phyloP scores from a whole-genome alignment of 2,329 filamentous ascomycete genomes.

The Emergomyces pasteurianus region DNA sequence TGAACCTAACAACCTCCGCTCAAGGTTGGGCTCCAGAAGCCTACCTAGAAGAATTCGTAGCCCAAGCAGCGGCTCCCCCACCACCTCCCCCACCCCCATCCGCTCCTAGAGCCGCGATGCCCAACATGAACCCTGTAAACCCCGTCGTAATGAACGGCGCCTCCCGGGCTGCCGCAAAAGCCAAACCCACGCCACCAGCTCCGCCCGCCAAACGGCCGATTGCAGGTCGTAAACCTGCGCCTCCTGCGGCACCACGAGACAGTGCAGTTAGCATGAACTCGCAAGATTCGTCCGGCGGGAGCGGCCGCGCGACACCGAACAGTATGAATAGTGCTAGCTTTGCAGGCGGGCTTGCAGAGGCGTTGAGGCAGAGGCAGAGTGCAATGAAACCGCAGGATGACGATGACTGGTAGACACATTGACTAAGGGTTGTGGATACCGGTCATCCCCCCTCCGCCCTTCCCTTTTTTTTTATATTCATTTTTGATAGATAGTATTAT shows the following conservation, averaged over 20 bases:
- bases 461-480: background rate
- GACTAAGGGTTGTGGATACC: background rate
- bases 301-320: conserved; percentile 58
- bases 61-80: conserved; percentile 47
- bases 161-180: conserved; percentile 34
- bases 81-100: conserved; percentile 39
- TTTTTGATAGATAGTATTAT: background rate
- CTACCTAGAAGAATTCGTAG: conserved; percentile 67
- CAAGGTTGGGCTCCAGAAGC: conserved; percentile 91
- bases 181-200: conserved; percentile 61
- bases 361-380: conserved; percentile 62
- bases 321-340: conserved; percentile 46
- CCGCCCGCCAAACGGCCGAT: conserved; percentile 72
- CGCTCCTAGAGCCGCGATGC: conserved; percentile 32
- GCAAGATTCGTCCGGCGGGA: conserved; percentile 45
- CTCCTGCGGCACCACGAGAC: conserved; percentile 58
- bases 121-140: conserved; percentile 19
- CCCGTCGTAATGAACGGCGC: conserved; percentile 27
- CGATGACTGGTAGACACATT: conserved; percentile 37
- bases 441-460: background rate
- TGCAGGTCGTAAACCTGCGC: conserved; percentile 57
- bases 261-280: conserved; percentile 37
- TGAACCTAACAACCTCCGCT: conserved; percentile 52
- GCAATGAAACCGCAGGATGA: conserved; percentile 60
- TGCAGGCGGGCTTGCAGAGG: conserved; percentile 64